Evolutionary conservation across 805 yeast species (phyloP), one percentile per base, ranked within the genome.

Genomic region (Clavispora santaluciae): DNA sequence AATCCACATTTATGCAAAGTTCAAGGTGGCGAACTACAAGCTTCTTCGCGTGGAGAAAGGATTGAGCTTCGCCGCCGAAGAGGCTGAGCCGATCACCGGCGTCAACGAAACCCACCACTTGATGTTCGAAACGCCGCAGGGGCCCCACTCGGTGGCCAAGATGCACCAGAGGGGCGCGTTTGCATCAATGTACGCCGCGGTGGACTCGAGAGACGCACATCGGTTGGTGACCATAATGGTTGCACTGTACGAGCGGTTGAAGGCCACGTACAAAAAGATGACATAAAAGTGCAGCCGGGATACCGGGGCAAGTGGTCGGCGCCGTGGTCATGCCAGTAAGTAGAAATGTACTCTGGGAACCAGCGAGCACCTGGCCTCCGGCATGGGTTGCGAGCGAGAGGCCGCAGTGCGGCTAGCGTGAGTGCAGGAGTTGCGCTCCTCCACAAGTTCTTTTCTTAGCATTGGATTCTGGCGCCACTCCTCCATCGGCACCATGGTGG

Each of bases 21-120:
- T 83, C 42, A 75, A 81, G 42, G 57, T 75, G 22, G 62, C 76
- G 5, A 81, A 82, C 48, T 63, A 66, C 39, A 77, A 75, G 50
- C 54, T 80, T 22, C 66, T 73, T n/a, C 68, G 57, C 21, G 43
- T 65, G 24, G 72, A 67, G 39, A 55, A 54, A 24, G 61, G 58
- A 18, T 53, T 66, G 31, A 45, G 44, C 17, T 47, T 61, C 18
- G 43, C 36, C 6, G 29, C 34, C 2, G 48, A 50, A 2, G 66
- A 60, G 24, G 47, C 37, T 21, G 45, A 47, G 13, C 15, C 15
- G 20, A 5, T 28, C 20, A 28, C 31, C 11, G 20, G 31, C n/a
- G 54, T 45, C 31, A 33, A 20, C 5, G n/a, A 5, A 5, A 7
- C 12, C 9, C 49, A 40, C 17, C 54, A 50, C 13, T 39, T 49